Conservation (phyloP, 108 stramenopile species). For the Pseudonitzschia pungens region DNA sequence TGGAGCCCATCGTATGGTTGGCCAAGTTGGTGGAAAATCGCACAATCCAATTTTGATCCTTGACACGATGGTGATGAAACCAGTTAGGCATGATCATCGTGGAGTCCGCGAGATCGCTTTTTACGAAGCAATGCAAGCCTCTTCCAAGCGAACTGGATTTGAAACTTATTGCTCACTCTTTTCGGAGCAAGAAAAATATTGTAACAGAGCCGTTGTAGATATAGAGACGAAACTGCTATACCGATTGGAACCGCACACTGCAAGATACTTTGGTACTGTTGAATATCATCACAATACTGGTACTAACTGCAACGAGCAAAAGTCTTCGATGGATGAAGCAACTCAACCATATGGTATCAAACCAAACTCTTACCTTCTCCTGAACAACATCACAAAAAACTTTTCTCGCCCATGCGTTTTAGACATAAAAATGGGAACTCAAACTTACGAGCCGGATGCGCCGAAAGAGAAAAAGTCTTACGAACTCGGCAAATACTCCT, state of each 20-base stretch:
- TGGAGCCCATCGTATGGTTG: constrained; percentile 33
- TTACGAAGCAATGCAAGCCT: constrained; percentile 61
- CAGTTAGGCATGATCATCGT: constrained; percentile 63
- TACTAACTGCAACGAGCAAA: background rate
- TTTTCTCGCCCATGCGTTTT: constrained; percentile 74
- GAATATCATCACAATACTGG: constrained; percentile 16
- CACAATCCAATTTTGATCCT: constrained; percentile 46
- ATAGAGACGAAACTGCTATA: constrained; percentile 51
- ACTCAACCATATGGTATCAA: background rate
- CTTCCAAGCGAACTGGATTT: constrained; percentile 10
- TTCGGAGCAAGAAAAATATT: constrained; percentile 34
- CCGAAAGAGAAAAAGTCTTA: constrained; percentile 56
- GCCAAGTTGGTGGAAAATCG: constrained; percentile 69
- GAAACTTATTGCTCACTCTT: constrained; percentile 11
- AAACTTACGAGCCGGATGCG: constrained; percentile 80
- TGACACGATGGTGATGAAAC: constrained; percentile 77
- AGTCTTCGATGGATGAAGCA: background rate
- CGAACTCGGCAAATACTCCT: constrained; percentile 71
- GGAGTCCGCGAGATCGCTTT: constrained; percentile 81
- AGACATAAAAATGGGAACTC: constrained; percentile 86
- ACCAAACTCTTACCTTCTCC: constrained; percentile 52
- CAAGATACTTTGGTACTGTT: constrained; percentile 67
- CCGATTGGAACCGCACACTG: constrained; percentile 46
- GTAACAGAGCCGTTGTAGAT: constrained; percentile 18
- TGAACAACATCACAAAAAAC: constrained; percentile 55